Evolutionary conservation across 2,329 filamentous ascomycete species (phyloP).

Genomic region (Gremmenia infestans): DNA sequence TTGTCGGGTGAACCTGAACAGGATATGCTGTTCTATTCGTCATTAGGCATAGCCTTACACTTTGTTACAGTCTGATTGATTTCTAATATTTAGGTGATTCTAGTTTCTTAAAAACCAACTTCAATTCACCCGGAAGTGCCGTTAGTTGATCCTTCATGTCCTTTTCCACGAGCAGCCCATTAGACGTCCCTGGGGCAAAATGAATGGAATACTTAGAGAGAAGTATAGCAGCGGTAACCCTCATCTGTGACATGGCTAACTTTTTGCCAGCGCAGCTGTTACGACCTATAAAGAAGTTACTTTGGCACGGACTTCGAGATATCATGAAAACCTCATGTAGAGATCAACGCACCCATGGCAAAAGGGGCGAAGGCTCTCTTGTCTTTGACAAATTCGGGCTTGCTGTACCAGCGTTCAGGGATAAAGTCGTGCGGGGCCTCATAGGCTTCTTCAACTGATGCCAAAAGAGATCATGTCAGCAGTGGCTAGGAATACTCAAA

Average conservation of each 20-base stretch:
- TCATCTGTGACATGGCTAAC: not conserved
- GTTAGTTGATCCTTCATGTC: not conserved
- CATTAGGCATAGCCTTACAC: too few species aligned
- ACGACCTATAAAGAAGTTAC: not conserved
- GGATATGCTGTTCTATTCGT: too few species aligned
- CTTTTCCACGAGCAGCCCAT: not conserved
- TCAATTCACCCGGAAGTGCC: not conserved
- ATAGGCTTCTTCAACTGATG: not conserved
- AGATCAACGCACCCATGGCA: not conserved
- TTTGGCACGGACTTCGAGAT: too few species aligned
- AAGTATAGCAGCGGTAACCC: not conserved
- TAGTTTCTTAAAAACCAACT: not conserved
- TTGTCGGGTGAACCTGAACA: too few species aligned
- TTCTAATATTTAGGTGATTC: too few species aligned
- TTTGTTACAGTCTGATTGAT: too few species aligned
- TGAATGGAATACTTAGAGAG: not conserved
- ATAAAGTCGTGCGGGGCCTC: not conserved
- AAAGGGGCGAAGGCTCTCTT: not conserved
- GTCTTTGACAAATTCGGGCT: not conserved
- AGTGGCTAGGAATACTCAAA: not conserved
- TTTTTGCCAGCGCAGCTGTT: not conserved
- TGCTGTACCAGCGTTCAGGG: slow-evolving; percentile 2
- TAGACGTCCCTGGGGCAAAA: not conserved
- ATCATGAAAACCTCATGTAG: too few species aligned
- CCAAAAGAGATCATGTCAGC: too few species aligned